Conservation (phyloP, 2,329 filamentous ascomycete species). For the Aspergillus quadricinctus region DNA sequence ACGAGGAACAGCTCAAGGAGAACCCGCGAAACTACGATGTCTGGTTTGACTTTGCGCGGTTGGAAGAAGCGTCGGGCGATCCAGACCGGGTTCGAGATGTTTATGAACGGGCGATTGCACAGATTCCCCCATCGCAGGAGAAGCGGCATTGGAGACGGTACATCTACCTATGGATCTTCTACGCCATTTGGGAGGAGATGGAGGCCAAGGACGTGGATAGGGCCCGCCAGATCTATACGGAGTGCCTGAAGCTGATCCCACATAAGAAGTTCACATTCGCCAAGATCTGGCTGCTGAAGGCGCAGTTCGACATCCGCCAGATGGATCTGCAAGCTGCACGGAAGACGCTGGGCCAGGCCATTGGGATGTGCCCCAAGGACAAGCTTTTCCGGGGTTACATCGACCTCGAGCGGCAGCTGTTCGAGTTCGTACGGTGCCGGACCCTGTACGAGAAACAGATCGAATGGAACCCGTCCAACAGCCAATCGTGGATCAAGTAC, state of each 20-base stretch:
- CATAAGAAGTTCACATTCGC: constrained; percentile 98
- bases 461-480: constrained; percentile 85
- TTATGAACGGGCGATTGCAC: constrained; percentile 92
- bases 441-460: constrained; percentile 92
- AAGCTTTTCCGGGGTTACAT: constrained; percentile 93
- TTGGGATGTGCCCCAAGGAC: constrained; percentile 95
- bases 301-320: constrained; percentile 89
- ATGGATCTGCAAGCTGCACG: constrained; percentile 73
- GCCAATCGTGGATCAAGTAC: constrained; percentile 93
- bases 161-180: constrained; percentile 97
- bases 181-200: constrained; percentile 91
- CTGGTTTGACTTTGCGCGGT: constrained; percentile 91
- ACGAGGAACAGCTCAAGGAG: constrained; percentile 89
- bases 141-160: constrained; percentile 97
- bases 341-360: constrained; percentile 82
- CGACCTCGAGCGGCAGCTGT: constrained; percentile 85
- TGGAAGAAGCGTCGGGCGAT: constrained; percentile 84
- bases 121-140: constrained; percentile 90
- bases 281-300: constrained; percentile 91
- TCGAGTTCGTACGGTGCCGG: constrained; percentile 88
- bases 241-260: constrained; percentile 80
- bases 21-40: constrained; percentile 95
- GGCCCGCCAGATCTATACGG: constrained; percentile 83
- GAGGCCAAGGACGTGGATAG: constrained; percentile 73
- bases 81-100: constrained; percentile 80